A percentile compares a stretch with the other conserved stretches of the same genome.
These are phyloP conservation scores for Stellera chamaejasme DNA, from an alignment of 345 rosid genomes.

Conservation along the genomic window DNA sequence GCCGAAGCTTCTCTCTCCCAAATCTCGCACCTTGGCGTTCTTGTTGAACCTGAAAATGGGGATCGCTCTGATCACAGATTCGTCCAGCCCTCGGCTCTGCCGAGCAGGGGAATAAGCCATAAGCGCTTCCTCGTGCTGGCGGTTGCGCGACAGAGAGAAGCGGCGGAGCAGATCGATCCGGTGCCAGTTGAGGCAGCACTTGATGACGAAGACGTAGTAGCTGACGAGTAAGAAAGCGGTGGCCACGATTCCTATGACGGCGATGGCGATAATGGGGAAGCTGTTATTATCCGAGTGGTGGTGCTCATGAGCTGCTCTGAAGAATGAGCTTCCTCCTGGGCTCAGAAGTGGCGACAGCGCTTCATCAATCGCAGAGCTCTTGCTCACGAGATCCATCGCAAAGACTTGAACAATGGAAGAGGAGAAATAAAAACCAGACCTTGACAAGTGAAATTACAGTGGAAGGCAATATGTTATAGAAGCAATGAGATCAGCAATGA, in stretches of 20 bases:
- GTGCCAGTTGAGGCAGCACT: constrained; percentile 89
- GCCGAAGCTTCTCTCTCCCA: constrained; percentile 29
- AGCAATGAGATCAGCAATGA: background rate
- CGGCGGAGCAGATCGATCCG: constrained; percentile 48
- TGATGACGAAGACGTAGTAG: constrained; percentile 78
- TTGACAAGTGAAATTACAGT: constrained; percentile 3
- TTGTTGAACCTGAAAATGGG: constrained; percentile 70
- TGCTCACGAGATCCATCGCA: constrained; percentile 40
- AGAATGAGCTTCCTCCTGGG: constrained; percentile 17
- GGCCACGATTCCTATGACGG: constrained; percentile 75
- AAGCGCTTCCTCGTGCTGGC: constrained; percentile 36
- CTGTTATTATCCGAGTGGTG: constrained; percentile 33
- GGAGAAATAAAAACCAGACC: constrained; percentile 2
- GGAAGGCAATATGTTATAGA: background rate
- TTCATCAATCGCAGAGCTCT: constrained; percentile 16
- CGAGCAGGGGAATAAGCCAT: constrained; percentile 35
- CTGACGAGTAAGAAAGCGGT: constrained; percentile 77
- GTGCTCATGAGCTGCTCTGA: constrained; percentile 17
- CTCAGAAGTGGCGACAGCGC: constrained; percentile 25
- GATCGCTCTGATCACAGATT: constrained; percentile 71
- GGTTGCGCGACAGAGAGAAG: constrained; percentile 48
- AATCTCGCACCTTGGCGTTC: constrained; percentile 19
- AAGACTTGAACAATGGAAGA: background rate
- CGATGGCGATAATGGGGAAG: constrained; percentile 73
- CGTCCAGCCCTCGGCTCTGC: constrained; percentile 65